A percentile compares a stretch with the other conserved stretches of the same genome.
phyloP scores from a whole-genome alignment of 2,329 filamentous ascomycete genomes.

The Aureobasidium sp. region DNA sequence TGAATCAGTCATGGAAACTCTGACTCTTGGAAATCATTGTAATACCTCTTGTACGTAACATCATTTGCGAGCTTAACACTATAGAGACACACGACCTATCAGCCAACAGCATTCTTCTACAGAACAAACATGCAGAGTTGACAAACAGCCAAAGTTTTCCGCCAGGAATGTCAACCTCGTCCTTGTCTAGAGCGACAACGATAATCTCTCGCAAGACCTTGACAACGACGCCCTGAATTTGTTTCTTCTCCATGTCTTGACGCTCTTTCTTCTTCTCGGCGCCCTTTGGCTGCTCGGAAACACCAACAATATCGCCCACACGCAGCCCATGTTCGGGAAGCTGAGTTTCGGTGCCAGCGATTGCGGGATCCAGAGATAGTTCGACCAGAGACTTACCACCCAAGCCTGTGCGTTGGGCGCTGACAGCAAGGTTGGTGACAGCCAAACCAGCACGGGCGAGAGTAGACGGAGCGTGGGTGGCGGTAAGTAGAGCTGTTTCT shows the following conservation, averaged over 20 bases:
- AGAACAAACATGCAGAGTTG: not conserved
- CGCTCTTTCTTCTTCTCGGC: constrained; percentile 63
- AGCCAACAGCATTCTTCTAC: constrained; percentile 19
- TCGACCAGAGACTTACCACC: constrained; percentile 88
- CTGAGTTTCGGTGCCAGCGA: constrained; percentile 36
- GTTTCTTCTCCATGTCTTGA: constrained; percentile 59
- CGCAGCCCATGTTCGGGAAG: constrained; percentile 69
- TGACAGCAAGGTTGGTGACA: constrained; percentile 64
- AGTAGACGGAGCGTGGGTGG: constrained; percentile 56
- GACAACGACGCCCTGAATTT: constrained; percentile 61
- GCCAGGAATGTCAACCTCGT: constrained; percentile 44
- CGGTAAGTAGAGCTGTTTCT: constrained; percentile 59
- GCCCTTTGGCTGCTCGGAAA: constrained; percentile 66
- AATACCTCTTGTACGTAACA: constrained; percentile 54
- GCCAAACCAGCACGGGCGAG: constrained; percentile 70
- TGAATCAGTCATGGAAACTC: constrained; percentile 7
- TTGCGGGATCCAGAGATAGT: constrained; percentile 63
- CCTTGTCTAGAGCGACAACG: constrained; percentile 61
- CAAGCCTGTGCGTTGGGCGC: constrained; percentile 74
- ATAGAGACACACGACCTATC: constrained; percentile 21
- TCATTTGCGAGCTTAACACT: constrained; percentile 60
- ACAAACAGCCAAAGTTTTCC: constrained; percentile 55
- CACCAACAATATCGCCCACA: constrained; percentile 67
- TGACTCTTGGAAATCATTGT: constrained; percentile 1
- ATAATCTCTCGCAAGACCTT: constrained; percentile 51